Base-by-base conservation (phyloP, 805 yeast genomes). In the Kazachstania africana region DNA sequence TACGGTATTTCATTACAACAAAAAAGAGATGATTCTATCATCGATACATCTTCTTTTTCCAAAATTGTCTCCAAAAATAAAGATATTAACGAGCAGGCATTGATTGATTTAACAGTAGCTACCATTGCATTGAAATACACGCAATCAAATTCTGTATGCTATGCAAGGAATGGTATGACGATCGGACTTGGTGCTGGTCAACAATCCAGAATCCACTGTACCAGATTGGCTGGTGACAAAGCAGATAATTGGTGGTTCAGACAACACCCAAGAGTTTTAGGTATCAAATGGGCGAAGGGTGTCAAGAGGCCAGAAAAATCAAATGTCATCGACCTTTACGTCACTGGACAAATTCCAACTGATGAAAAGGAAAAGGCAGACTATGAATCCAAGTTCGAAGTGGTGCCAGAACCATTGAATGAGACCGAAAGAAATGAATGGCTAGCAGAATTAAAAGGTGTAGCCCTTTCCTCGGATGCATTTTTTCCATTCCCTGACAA, bases 401-500 rank as follows among this genome's bases (percentile, higher is more conserved):
- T 61, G 41, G 47, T 85, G 24, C 98, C 98, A 45, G 68, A 63
- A 46, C 94, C 94, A 33, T 69, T 88, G 47, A 76, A 94, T 32
- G 63, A 60, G 18, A 75, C 66, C 42, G 97, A 91, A 68, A 83
- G 88, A 63, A 63, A 65, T 41, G 94, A 81, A 52, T 88, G 96
- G 96, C 62, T 77, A 44, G 47, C 62, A 41, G 73, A 84, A 64
- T 71, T 84, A 60, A 71, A 65, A 34, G 75, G 81, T 48, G 98
- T 91, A 36, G 84, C 96, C 6, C 69, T 87, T 47, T 78, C 95
- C 12, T 84, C 95, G 5, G 98, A 88, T 57, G 98, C 98, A 14
- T 88, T 88, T 76, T 88, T 88, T 93, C 98, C 98, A 63, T 88
- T 88, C 91, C 91, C 96, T 44, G 98, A 88, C 62, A 88, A 88